Evolutionary conservation across 768 basidiomycete species (phyloP).

Genomic region (Lactarius hengduanensis): DNA sequence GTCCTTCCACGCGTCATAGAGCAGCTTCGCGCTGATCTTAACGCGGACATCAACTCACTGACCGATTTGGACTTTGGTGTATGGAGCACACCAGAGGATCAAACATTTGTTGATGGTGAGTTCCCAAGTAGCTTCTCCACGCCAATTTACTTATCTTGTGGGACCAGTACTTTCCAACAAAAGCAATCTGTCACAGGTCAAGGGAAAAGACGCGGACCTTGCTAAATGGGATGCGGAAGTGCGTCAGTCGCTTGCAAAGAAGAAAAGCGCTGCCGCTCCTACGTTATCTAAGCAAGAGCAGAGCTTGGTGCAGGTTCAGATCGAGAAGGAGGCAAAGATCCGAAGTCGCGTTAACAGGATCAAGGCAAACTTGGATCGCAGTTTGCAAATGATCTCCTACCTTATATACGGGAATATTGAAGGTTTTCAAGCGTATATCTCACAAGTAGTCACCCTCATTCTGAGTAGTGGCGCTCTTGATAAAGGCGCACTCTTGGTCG

Average conservation of each 20-base stretch:
- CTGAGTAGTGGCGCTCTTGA: slow-evolving; percentile 60
- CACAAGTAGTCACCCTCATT: slow-evolving; percentile 56
- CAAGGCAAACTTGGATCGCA: slow-evolving; percentile 58
- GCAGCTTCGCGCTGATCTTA: slow-evolving; percentile 65
- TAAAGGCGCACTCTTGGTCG: slow-evolving; percentile 62
- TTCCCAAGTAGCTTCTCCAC: not conserved
- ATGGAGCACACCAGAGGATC: slow-evolving; percentile 85
- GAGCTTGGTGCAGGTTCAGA: slow-evolving; percentile 77
- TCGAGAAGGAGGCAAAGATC: slow-evolving; percentile 72
- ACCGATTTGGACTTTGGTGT: slow-evolving; percentile 76
- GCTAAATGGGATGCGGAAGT: slow-evolving; percentile 95
- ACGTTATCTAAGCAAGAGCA: slow-evolving; percentile 82
- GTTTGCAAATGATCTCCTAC: slow-evolving; percentile 65
- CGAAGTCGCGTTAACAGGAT: slow-evolving; percentile 57
- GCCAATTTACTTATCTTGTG: not conserved
- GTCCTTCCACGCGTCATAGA: slow-evolving; percentile 70
- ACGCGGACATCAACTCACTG: slow-evolving; percentile 56
- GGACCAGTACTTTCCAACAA: slow-evolving; percentile 64
- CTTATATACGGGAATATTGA: slow-evolving; percentile 52
- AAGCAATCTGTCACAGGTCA: slow-evolving; percentile 49
- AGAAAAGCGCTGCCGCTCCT: slow-evolving; percentile 55
- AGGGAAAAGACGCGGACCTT: slow-evolving; percentile 87
- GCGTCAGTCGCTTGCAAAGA: slow-evolving; percentile 78
- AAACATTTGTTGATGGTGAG: slow-evolving; percentile 73
- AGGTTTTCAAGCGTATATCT: slow-evolving; percentile 56